Conservation (phyloP, 345 rosid genomes). For the Hypericum perforatum region DNA sequence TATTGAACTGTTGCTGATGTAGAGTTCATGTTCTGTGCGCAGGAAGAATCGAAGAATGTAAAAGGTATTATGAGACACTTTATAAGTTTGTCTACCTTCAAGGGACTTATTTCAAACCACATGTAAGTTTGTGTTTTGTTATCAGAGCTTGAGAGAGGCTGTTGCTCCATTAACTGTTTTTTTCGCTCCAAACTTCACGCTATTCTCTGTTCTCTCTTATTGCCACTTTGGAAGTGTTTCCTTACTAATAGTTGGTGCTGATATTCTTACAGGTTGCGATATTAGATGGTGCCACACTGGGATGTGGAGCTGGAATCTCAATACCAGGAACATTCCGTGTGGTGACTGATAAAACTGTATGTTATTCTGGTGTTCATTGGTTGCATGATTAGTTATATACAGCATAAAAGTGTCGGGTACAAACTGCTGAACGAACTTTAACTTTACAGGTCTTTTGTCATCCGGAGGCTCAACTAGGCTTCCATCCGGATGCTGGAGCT, state of each 20-base stretch:
- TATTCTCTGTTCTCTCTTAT: no score
- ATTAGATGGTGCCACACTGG: constrained; percentile 67
- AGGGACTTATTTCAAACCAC: constrained; percentile 83
- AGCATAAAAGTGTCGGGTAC: no score
- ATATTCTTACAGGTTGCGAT: constrained; percentile 55
- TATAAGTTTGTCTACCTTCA: constrained; percentile 80
- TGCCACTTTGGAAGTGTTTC: no score
- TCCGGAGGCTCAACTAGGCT: constrained; percentile 78
- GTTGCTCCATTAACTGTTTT: not conserved
- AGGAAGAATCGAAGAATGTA: constrained; percentile 71
- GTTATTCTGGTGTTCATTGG: constrained; percentile 15
- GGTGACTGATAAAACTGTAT: constrained; percentile 71
- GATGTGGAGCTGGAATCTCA: constrained; percentile 71
- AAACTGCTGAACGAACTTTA: not conserved
- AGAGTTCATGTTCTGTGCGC: constrained; percentile 17
- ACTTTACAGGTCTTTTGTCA: constrained; percentile 51
- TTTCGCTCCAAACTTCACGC: no score
- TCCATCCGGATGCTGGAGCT: constrained; percentile 92
- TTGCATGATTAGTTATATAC: not conserved
- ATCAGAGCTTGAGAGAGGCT: not conserved
- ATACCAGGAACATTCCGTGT: constrained; percentile 69
- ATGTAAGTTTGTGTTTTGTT: constrained; percentile 39
- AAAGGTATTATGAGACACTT: constrained; percentile 42
- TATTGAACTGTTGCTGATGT: constrained; percentile 13
- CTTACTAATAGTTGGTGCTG: no score